These are phyloP conservation scores for Tuber borchii DNA, from an alignment of 495 filamentous ascomycete genomes.

Conservation along the genomic window DNA sequence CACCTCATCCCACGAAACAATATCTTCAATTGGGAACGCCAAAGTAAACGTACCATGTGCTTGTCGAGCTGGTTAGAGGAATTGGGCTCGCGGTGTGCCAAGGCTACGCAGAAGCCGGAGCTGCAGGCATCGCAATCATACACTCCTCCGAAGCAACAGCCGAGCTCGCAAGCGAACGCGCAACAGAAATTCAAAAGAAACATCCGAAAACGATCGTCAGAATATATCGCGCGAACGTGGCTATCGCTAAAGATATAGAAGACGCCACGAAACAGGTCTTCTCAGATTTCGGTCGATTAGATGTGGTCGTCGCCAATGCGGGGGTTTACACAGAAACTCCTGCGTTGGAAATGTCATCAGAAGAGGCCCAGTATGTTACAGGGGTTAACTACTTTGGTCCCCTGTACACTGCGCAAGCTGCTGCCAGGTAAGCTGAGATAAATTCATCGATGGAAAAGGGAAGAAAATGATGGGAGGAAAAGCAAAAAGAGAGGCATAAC, in stretches of 20 bases:
- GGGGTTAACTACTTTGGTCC: slow-evolving; percentile 41
- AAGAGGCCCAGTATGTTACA: slow-evolving; percentile 35
- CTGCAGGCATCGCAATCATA: slow-evolving; percentile 37
- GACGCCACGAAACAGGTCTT: slow-evolving; percentile 34
- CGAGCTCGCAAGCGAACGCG: slow-evolving; percentile 25
- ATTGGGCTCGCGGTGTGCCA: slow-evolving; percentile 37
- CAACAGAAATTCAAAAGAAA: slow-evolving; percentile 24
- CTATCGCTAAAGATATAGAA: slow-evolving; percentile 35
- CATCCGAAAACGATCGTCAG: slow-evolving; percentile 33
- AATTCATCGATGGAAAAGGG: neutral
- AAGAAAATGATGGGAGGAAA: neutral
- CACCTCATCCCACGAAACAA: neutral
- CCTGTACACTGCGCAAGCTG: slow-evolving; percentile 38
- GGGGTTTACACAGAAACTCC: slow-evolving; percentile 39
- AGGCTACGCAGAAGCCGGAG: slow-evolving; percentile 37
- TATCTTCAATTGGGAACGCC: neutral
- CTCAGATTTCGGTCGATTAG: slow-evolving; percentile 34
- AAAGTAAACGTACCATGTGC: neutral
- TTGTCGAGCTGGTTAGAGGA: slow-evolving; percentile 20
- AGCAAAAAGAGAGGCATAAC: neutral
- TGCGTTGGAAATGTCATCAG: slow-evolving; percentile 33
- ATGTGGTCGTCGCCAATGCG: slow-evolving; percentile 40
- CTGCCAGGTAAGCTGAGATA: slow-evolving; percentile 29
- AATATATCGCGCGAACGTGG: slow-evolving; percentile 32
- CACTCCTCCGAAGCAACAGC: slow-evolving; percentile 36